These are phyloP conservation scores for Pistacia vera DNA, from an alignment of 345 rosid species.

Conservation along the genomic window DNA sequence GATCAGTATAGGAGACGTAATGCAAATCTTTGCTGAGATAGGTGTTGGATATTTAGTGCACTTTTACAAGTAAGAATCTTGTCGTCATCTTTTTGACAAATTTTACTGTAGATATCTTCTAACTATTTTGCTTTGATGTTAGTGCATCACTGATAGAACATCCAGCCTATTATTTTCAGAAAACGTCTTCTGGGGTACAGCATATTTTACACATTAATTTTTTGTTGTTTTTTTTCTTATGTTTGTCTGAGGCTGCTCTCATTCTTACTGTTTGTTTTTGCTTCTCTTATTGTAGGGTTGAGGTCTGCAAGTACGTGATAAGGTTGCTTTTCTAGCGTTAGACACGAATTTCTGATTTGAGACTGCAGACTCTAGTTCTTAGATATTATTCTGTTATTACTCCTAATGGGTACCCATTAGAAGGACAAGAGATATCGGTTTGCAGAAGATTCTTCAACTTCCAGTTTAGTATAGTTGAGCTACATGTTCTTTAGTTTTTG, in stretches of 20 bases:
- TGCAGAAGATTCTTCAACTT: conserved; percentile 31
- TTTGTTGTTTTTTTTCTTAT: background rate
- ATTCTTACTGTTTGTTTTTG: conserved; percentile 12
- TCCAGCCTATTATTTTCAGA: conserved; percentile 31
- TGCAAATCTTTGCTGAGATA: conserved; percentile 58
- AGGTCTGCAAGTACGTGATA: conserved; percentile 44
- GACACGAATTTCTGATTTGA: conserved; percentile 27
- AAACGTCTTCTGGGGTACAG: conserved; percentile 34
- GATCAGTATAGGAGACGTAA: conserved; percentile 53
- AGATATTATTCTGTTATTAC: conserved; percentile 27
- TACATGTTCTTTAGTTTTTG: conserved; percentile 33
- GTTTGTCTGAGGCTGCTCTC: conserved; percentile 6
- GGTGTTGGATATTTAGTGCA: conserved; percentile 57
- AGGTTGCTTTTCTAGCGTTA: conserved; percentile 45
- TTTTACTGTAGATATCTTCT: background rate
- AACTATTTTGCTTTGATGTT: conserved; percentile 20
- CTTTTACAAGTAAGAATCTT: conserved; percentile 39
- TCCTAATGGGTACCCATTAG: conserved; percentile 43
- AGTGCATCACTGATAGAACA: conserved; percentile 41
- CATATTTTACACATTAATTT: background rate
- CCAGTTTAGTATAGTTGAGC: conserved; percentile 35
- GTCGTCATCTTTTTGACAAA: background rate
- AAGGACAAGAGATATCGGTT: conserved; percentile 29
- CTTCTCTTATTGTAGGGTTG: conserved; percentile 47
- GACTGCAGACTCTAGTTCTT: conserved; percentile 33